A percentile compares a stretch with the other conserved stretches of the same genome.
Evolutionary conservation across 2,329 filamentous ascomycete genomes (phyloP).

Genomic region (Arthrinium puccinioides): DNA sequence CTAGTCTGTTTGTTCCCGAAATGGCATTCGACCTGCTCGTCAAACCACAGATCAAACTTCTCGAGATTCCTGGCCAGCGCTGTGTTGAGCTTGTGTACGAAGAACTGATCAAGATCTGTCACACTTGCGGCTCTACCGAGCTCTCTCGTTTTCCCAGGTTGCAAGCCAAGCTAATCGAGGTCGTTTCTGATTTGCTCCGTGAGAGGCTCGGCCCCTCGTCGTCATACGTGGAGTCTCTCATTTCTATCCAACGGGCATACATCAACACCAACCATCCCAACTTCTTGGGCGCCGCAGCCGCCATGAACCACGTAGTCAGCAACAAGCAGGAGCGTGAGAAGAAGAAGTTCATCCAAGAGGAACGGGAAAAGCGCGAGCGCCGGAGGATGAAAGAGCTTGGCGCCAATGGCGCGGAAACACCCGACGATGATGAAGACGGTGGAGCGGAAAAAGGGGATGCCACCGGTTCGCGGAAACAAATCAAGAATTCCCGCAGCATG

Average conservation of each 20-base stretch:
- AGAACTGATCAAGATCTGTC: constrained; percentile 98
- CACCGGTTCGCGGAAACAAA: constrained; percentile 53
- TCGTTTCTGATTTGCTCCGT: constrained; percentile 89
- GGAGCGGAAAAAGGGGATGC: constrained; percentile 49
- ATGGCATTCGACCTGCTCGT: constrained; percentile 96
- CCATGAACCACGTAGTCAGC: constrained; percentile 94
- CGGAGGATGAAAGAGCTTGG: constrained; percentile 77
- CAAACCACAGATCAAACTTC: constrained; percentile 95
- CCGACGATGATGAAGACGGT: constrained; percentile 58
- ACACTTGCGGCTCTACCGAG: constrained; percentile 94
- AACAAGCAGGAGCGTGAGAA: constrained; percentile 93
- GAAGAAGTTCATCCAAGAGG: constrained; percentile 70
- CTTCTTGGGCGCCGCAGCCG: constrained; percentile 91
- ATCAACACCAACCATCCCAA: constrained; percentile 99
- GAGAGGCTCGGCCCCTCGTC: constrained; percentile 88
- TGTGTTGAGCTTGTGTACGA: constrained; percentile 98
- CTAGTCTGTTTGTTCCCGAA: constrained; percentile 94
- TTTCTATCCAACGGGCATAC: constrained; percentile 94
- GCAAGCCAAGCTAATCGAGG: constrained; percentile 95
- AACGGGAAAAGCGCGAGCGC: constrained; percentile 78
- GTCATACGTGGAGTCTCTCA: constrained; percentile 88
- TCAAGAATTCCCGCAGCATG: constrained; percentile 66
- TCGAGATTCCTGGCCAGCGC: constrained; percentile 90
- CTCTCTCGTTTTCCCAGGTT: constrained; percentile 85
- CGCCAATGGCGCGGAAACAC: constrained; percentile 64